Evolutionary conservation across 495 filamentous ascomycete genomes (phyloP), one percentile per base, ranked within the genome.

Genomic region (Letharia columbiana): DNA sequence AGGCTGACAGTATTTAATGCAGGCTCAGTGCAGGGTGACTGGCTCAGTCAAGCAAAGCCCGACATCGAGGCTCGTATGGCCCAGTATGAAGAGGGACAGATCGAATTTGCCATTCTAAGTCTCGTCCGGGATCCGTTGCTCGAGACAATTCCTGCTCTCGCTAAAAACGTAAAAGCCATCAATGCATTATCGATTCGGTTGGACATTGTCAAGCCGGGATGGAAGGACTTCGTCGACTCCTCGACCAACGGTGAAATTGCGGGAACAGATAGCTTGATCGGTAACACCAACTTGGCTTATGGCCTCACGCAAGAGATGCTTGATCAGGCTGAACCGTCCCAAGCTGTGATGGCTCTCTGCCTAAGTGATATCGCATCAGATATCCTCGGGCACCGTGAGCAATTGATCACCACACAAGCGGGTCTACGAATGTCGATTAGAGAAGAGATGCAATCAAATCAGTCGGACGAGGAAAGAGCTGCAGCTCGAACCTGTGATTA

Each of bases 91-190:
- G 78, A 81, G 62, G 83, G 74, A 10, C 78, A 85, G 60, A 81
- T 86, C 62, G 80, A 82, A 61, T 88, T 87, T 68, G 83, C 80
- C 17, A 75, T 86, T 7, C 67, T 86, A 64, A 79, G 81, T 64
- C 68, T 88, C 41, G 79, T 78, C 17, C 78, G 77, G 54, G 82
- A 86, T 70, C 83, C 85, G 10, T 65, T 86, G 3, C 67, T 73
- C 18, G 73, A 71, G 39, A 75, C 80, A 17, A 68, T 78, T 37
- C 63, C 72, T 17, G 68, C 77, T 54, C 69, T 87, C n/a, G 78
- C 79, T 10, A 44, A 71, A 44, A 86, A 83, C 63, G 74, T 86
- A 28, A 77, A 74, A 58, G 65, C 69, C 33, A 67, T 84, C 56
- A 71, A 76, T 31, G 65, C 70, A 18, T 56, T 83, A 18, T 71